phyloP scores from a whole-genome alignment of 345 rosid genomes.

The Schrenkiella parvula region DNA sequence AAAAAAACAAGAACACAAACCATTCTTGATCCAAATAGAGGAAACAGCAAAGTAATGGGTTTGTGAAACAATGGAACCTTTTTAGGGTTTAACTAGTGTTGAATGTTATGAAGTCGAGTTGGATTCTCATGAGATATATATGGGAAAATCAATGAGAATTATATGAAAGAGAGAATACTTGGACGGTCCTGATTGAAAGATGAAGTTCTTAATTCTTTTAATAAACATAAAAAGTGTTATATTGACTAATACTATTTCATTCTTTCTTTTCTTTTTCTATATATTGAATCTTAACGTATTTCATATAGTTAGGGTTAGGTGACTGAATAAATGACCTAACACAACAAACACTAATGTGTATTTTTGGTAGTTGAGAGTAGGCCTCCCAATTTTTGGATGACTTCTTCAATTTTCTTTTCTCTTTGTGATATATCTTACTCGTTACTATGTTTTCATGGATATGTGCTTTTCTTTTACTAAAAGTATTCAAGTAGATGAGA shows the following conservation, averaged over 20 bases:
- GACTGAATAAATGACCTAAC: slow-evolving; percentile 39
- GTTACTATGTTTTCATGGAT: slow-evolving; percentile 4
- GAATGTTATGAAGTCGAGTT: slow-evolving; percentile 33
- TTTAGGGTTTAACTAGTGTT: not conserved
- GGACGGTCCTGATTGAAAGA: slow-evolving; percentile 32
- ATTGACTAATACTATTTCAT: slow-evolving; percentile 1
- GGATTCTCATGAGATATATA: slow-evolving; percentile 36
- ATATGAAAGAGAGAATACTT: slow-evolving; percentile 21
- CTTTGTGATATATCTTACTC: slow-evolving; percentile 19
- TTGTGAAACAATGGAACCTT: not conserved
- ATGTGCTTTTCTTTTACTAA: not conserved
- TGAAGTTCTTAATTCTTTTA: not conserved
- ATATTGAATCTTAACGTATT: slow-evolving; percentile 3
- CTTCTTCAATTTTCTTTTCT: slow-evolving; percentile 1
- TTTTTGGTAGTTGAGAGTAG: slow-evolving; percentile 34
- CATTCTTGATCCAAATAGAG: slow-evolving; percentile 11
- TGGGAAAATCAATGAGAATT: slow-evolving; percentile 15
- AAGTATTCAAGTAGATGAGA: not conserved
- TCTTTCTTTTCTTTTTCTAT: not conserved
- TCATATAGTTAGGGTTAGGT: slow-evolving; percentile 29
- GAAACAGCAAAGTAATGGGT: not conserved
- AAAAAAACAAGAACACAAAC: slow-evolving; percentile 11
- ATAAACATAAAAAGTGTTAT: not conserved
- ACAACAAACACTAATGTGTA: slow-evolving; percentile 30
- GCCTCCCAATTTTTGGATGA: slow-evolving; percentile 38